Base-by-base conservation (phyloP, 768 basidiomycete genomes). In the Rhizopogon roseolus region DNA sequence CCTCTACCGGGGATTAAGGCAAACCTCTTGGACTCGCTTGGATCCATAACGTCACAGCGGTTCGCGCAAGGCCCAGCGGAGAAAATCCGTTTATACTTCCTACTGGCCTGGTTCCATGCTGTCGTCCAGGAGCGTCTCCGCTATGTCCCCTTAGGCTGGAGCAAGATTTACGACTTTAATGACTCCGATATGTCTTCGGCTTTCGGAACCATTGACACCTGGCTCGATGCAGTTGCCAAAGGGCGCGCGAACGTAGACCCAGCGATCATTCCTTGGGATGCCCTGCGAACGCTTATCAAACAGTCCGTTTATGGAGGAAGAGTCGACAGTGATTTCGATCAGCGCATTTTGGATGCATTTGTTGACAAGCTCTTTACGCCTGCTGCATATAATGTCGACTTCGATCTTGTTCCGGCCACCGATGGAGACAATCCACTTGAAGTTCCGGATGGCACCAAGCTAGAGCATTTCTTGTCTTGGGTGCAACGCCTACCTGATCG, bases 81-180 rank as follows among this genome's bases (percentile, higher is more conserved):
- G 72, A 97, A 97, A 68, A 79, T 87, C 39, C 84, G 97, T 5
- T 70, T 98, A 44, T 95, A 96, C 72, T 98, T 98, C 86, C 77
- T 98, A 34, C 81, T 98, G 29, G 92, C 97, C 1, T 99, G 96
- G 95, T 97, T 98, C 88, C 97, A 99, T 64, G 95, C 97, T 11
- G 84, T 98, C 17, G 87, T 98, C 1, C 95, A 97, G 72, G 97
- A 98, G 70, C 91, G 97, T 57, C 77, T 98, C 11, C 90, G 96
- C 40, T 99, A 98, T 68, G 90, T 87, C 8, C 97, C 97, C 6
- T 75, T 99, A 14, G 96, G 97, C 0, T 99, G 96, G 94, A 95
- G 89, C 67, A 93, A 97, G 72, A 79, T 80, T 0, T 98, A 98
- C 72, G 97, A 98, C 68, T 98, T 98, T 82, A 99, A 99, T 70